Evolutionary conservation across 805 yeast genomes (phyloP), one percentile per base, ranked within the genome.

Genomic region (Barnettozyma populi): DNA sequence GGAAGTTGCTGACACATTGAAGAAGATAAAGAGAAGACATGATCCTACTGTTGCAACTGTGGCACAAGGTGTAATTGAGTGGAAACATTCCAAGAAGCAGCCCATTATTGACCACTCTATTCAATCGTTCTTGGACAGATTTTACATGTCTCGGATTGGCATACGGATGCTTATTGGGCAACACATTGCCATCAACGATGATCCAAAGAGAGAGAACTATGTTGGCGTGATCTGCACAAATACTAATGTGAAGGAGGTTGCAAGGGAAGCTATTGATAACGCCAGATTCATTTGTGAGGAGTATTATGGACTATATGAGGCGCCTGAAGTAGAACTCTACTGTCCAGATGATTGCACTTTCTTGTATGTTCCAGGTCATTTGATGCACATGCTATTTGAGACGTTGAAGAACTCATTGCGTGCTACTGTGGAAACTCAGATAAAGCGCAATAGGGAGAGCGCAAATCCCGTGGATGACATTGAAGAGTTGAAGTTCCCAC

Each of bases 141-240:
- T 89, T 62, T 89, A 90, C 70, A 82, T 89, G 90, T 82, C 89
- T 45, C 75, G 96, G 49, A 90, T 90, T 52, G 97, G 97, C 2
- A 90, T 90, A 51, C 76, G 97, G 54, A 90, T 90, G 95, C 75
- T 89, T 36, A 86, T 89, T 59, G 97, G 96, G n/a, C 97, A 89
- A 68, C 95, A 89, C 59, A 84, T 89, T 54, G 92, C 96, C 1
- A 74, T 89, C 44, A 83, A 81, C 67, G 76, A 78, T 72, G 82
- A 84, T 42, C 85, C 84, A 18, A 73, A 76, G 23, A 65, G 74
- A 18, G 75, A 73, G 32, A 82, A 87, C 62, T 90, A 85, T 64
- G 96, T 89, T 35, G 96, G 97, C 3, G 88, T 90, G 49, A 87
- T 89, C 40, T 87, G 95, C 63, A 81, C 94, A 16, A 79, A 84